phyloP scores from a whole-genome alignment of 495 filamentous ascomycete species.

The Aspergillus kassunensis region DNA sequence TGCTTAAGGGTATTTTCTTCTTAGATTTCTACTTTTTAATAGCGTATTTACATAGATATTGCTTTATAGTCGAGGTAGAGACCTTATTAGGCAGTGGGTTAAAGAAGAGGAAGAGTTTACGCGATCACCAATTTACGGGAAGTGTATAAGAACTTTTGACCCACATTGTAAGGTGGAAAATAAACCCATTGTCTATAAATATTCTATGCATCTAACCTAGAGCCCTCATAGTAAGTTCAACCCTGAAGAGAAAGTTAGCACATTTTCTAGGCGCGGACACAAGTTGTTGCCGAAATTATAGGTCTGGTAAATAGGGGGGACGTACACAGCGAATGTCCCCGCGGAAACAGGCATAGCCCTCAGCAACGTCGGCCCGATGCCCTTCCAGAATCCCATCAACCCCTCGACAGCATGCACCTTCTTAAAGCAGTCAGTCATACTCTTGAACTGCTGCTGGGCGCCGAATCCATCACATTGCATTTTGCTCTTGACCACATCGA shows the following conservation, averaged over 20 bases:
- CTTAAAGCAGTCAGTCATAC: slow-evolving; percentile 84
- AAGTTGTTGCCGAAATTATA: background rate
- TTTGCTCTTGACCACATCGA: slow-evolving; percentile 92
- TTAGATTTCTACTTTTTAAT: no score
- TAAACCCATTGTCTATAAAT: slow-evolving; percentile 7
- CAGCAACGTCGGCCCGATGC: slow-evolving; percentile 85
- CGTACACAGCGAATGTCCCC: slow-evolving; percentile 84
- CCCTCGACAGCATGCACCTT: slow-evolving; percentile 80
- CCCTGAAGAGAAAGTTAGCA: slow-evolving; percentile 29
- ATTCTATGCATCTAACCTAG: slow-evolving; percentile 28
- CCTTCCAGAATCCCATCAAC: slow-evolving; percentile 88
- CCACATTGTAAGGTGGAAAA: slow-evolving; percentile 9
- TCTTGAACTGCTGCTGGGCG: slow-evolving; percentile 56
- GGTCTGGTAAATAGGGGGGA: slow-evolving; percentile 14
- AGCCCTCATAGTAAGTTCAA: slow-evolving; percentile 46
- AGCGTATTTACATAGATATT: no score
- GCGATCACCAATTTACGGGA: no score
- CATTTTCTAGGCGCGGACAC: no score
- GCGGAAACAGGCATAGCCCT: slow-evolving; percentile 97
- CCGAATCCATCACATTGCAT: slow-evolving; percentile 88
- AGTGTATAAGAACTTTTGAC: no score
- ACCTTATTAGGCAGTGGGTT: no score
- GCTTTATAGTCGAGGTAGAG: no score
- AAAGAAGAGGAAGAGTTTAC: no score
- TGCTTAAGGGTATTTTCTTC: no score